Evolutionary conservation across 208 protist species (phyloP), one percentile per base, ranked within the genome.

Genomic region (Leishmania lainsoni): DNA sequence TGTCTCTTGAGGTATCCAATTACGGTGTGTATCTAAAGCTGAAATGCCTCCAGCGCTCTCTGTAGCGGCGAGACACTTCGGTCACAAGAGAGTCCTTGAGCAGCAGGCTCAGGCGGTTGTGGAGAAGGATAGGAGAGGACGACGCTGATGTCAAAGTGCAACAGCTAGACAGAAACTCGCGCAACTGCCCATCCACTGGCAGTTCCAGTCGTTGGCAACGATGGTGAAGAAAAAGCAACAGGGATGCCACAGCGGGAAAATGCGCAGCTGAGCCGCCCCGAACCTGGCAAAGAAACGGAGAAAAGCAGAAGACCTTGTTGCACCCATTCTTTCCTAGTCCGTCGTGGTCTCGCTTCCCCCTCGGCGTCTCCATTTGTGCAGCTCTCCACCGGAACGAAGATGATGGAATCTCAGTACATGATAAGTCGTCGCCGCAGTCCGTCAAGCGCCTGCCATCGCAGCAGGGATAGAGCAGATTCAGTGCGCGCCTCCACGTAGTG

Each of bases 361-460:
- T 71, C 16, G 35, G 35, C 22, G 5, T 10, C 66, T 12, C 66
- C 39, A 20, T 71, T 32, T n/a, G 66, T 48, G 4, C 66, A 26
- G 0, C 39, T 20, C 22, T 22, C 42, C 66, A 48, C 5, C 17
- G 39, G 20, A 48, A n/a, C 66, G 20, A 22, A n/a, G 39, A n/a
- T 17, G 39, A n/a, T 4, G 29, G 26, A 26, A 48, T 22, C 22
- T 75, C 70, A 61, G 26, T 81, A 85, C 14, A 65, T 49, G 17
- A 85, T 58, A 20, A 71, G 49, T 1, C 56, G 76, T 10, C 70
- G 81, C 17, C 73, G 61, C n/a, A 85, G 75, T 2, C 61, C 49
- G 9, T 59, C 39, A 66, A 85, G 63, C 65, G 81, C 81, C 32
- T 73, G 51, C 56, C 75, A 77, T 17, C 76, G 81, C 5, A 85